Evolutionary conservation across 176 grass and related monocot species (phyloP), one percentile per base, ranked within the genome.

Genomic region (Oryza nivara): DNA sequence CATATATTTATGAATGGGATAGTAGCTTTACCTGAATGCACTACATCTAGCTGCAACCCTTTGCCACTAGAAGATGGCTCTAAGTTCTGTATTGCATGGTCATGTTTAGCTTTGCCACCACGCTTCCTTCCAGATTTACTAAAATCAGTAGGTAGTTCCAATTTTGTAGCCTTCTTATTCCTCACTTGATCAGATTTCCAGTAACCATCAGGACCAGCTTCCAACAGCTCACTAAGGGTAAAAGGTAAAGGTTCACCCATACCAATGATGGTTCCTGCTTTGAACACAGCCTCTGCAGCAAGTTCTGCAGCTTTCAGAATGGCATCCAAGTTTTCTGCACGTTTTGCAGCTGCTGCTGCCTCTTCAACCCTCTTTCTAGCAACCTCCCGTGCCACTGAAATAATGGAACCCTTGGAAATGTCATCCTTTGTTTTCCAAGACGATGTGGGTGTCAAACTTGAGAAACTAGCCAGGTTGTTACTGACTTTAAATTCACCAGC

Each of bases 241-340:
- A 96, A n/a, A 43, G 97, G 97, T 75, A 99, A 79, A 51, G 97
- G 97, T 46, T 96, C 97, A 25, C 97, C 97, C 97, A 99, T 92
- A 73, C 86, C 84, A 82, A 99, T 87, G 67, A 99, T 90, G 8
- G 87, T 86, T 80, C 93, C 97, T 20, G 84, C 92, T 81, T 92
- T 94, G 76, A 84, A 99, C 35, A 96, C 91, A 67, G 93, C 90
- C 82, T 99, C 93, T 41, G 90, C 97, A 45, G 86, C 88, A 85
- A 96, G 82, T 82, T 99, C 97, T 74, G 97, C 97, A 90, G 93
- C 97, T 94, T 89, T 99, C 43, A 94, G 66, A 81, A 99, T 93
- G 25, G 88, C 84, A 89, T 99, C 92, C 86, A 99, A 89, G 82
- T 94, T 99, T 88, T 99, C 91, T 41, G 93, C 93, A 58, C 93